Evolutionary conservation across 2,329 filamentous ascomycete genomes (phyloP), one percentile per base, ranked within the genome.

Genomic region (Dactylellina leptospora): DNA sequence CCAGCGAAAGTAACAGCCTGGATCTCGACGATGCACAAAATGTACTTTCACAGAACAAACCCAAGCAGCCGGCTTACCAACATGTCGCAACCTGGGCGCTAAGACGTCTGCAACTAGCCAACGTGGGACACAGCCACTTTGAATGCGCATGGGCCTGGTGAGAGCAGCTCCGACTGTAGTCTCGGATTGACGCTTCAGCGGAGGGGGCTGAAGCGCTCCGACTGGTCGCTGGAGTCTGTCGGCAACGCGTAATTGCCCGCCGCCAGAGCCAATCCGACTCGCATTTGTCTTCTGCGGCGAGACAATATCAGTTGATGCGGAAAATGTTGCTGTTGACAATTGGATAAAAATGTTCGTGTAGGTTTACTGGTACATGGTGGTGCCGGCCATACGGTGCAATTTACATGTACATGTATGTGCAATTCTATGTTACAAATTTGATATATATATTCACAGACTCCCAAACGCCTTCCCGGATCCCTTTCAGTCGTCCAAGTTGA

Each of bases 401-500:
- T n/a, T n/a, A n/a, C n/a, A n/a, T n/a, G n/a, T 33, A 6, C 6
- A 13, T 33, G 30, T 33, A 42, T 42, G 18, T 42, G n/a, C 38
- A 42, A 42, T 6, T 33, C 30, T 33, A 33, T 42, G n/a, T n/a
- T n/a, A n/a, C n/a, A n/a, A n/a, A n/a, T n/a, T n/a, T n/a, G n/a
- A n/a, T 20, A 45, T 45, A 23, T 50, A 22, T 50, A 13, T 16
- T 25, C 22, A n/a, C 25, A 27, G 18, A 28, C n/a, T 13, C 28
- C 27, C 22, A 28, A 13, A 50, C 22, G 28, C 11, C 9, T 9
- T 13, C 20, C 13, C 13, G 9, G 11, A 10, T 50, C 51, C 51
- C 20, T 33, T 16, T 25, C n/a, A 22, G n/a, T 56, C 54, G 40
- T 60, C 62, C 4, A 45, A 13, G 53, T 71, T 56, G 33, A 71